Conservation (phyloP, 441 rosid species). For the Euphorbia celastroides region DNA sequence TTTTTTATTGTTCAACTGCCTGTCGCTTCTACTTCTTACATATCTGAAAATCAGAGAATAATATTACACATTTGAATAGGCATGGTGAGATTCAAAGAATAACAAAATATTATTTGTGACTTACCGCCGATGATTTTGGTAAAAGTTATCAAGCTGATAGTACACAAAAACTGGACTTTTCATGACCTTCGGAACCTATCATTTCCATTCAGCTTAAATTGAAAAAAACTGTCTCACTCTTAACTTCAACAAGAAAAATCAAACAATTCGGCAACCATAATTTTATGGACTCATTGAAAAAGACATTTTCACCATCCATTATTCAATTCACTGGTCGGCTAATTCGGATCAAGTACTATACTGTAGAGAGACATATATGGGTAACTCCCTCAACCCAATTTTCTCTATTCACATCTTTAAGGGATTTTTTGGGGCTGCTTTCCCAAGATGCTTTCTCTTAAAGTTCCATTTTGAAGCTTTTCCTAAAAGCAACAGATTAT, state of each 20-base stretch:
- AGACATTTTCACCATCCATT: no score
- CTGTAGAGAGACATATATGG: no score
- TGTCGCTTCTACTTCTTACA: constrained; percentile 61
- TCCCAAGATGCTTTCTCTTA: no score
- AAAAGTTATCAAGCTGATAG: constrained; percentile 83
- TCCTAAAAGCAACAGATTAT: no score
- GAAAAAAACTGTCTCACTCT: neutral
- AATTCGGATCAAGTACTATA: no score
- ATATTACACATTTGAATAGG: neutral
- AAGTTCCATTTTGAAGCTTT: no score
- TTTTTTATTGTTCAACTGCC: constrained; percentile 33
- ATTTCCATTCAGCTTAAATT: neutral
- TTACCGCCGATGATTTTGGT: constrained; percentile 83
- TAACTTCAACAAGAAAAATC: neutral
- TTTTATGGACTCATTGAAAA: no score
- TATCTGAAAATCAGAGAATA: constrained; percentile 31
- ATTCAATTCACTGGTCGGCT: no score
- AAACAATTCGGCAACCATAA: no score
- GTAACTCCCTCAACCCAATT: no score
- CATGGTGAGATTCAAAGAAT: neutral
- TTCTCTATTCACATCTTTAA: no score
- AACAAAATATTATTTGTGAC: neutral
- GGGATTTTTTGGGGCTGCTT: no score
- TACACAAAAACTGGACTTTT: constrained; percentile 68
- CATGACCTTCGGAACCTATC: constrained; percentile 65